Percentiles rank a stretch among this genome's conserved stretches.
Conservation (phyloP, 2,329 filamentous ascomycete species). For the Akanthomyces uredinophilus region DNA sequence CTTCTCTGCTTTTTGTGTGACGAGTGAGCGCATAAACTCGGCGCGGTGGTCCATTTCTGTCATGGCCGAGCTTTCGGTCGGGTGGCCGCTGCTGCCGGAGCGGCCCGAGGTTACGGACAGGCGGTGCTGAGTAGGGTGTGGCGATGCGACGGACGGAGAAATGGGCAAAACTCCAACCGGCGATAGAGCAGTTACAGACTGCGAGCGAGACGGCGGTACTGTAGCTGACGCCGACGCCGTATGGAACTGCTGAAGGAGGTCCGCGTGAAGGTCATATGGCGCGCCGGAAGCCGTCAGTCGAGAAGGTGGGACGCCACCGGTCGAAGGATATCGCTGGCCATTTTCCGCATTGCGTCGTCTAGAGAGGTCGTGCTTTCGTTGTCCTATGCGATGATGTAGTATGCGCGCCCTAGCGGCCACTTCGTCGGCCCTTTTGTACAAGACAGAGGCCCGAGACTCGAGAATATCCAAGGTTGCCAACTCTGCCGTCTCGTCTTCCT, state of each 20-base stretch:
- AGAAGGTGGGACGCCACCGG: conserved; percentile 20
- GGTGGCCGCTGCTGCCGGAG: conserved; percentile 18
- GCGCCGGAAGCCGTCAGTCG: conserved; percentile 23
- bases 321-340: conserved; percentile 31
- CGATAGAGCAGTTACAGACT: conserved; percentile 24
- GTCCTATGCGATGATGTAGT: conserved; percentile 66
- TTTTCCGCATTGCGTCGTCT: conserved; percentile 24
- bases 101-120: conserved; percentile 15
- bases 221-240: conserved; percentile 17
- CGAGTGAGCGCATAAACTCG: conserved; percentile 45
- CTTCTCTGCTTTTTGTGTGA: conserved; percentile 71
- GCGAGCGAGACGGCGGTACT: conserved; percentile 23
- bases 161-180: conserved; percentile 21
- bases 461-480: conserved; percentile 78
- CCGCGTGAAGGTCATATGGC: conserved; percentile 46
- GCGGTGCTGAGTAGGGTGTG: conserved; percentile 18
- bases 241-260: conserved; percentile 51
- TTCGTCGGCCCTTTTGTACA: conserved; percentile 78
- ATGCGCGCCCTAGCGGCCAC: conserved; percentile 59
- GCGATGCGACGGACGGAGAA: conserved; percentile 23
- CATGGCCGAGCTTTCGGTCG: conserved; percentile 20
- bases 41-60: conserved; percentile 26
- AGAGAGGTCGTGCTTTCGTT: conserved; percentile 28
- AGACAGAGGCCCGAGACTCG: conserved; percentile 68
- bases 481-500: conserved; percentile 83